A percentile compares a stretch with the other conserved stretches of the same genome.
phyloP scores from a whole-genome alignment of 768 basidiomycete species.

The Boletus huronensis region DNA sequence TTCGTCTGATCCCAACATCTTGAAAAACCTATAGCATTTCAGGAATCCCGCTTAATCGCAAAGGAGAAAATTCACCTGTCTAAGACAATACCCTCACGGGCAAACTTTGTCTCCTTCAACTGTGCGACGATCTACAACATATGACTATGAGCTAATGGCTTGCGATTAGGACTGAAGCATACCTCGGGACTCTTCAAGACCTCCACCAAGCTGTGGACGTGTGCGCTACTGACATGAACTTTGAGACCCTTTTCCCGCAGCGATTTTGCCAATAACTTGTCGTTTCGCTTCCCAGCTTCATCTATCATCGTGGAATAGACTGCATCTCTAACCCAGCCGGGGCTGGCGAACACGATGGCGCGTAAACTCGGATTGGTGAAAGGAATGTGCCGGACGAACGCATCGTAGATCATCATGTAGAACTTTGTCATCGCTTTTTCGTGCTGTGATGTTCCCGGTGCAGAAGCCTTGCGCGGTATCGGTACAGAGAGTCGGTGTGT shows the following conservation, averaged over 20 bases:
- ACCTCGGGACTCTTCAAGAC: slow-evolving; percentile 95
- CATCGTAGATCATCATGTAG: slow-evolving; percentile 79
- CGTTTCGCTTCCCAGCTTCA: slow-evolving; percentile 76
- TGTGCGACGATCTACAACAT: slow-evolving; percentile 58
- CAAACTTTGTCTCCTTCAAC: slow-evolving; percentile 94
- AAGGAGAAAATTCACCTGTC: slow-evolving; percentile 57
- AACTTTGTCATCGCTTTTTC: slow-evolving; percentile 89
- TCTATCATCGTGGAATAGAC: slow-evolving; percentile 80
- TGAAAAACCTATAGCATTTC: slow-evolving; percentile 73
- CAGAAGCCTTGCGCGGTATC: slow-evolving; percentile 89
- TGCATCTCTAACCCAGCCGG: slow-evolving; percentile 91
- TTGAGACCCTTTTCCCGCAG: slow-evolving; percentile 81
- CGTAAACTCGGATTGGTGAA: slow-evolving; percentile 68
- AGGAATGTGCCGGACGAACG: slow-evolving; percentile 88
- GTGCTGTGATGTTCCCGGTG: slow-evolving; percentile 75
- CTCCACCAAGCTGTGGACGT: slow-evolving; percentile 94
- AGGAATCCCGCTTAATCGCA: not conserved
- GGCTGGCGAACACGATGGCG: slow-evolving; percentile 94
- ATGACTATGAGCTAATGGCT: not conserved
- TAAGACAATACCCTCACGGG: slow-evolving; percentile 84
- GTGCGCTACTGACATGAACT: slow-evolving; percentile 88
- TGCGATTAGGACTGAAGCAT: slow-evolving; percentile 11
- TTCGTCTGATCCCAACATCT: slow-evolving; percentile 93
- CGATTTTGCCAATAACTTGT: slow-evolving; percentile 76
- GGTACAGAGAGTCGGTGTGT: slow-evolving; percentile 84